Evolutionary conservation across 306 rosid species (phyloP), one percentile per base, ranked within the genome.

Genomic region (Phaseolus lunatus): DNA sequence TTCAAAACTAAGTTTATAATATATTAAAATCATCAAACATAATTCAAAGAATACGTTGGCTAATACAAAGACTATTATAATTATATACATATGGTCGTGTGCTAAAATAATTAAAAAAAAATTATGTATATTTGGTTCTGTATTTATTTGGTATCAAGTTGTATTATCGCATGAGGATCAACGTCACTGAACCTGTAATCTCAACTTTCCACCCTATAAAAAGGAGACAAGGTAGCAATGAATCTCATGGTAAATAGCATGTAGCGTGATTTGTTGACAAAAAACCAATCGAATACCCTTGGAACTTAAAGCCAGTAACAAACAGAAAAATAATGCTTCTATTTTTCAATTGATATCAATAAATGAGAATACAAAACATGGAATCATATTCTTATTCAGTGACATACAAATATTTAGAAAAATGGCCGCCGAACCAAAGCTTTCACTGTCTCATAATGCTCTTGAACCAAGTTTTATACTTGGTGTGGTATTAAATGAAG

Each of bases 311-410:
- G 49, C 41, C 12, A 68, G 56, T 18, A 67, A 33, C 15, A 41
- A 20, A 20, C 72, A 64, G 20, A 71, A 78, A 78, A 54, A 22
- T 48, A 18, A 31, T 59, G 54, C 39, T 66, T 79, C 39, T 22
- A 63, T 71, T 41, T 45, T 50, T 56, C 49, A 48, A 61, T 63
- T 58, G 54, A 66, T 31, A 66, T 79, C 59, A 76, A 85, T 70
- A 71, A 85, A 59, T 75, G 84, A 79, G 59, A 58, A 71, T 65
- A 23, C 20, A 16, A 66, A 23, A 61, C 64, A 68, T 9, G 73
- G 57, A 57, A 37, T 44, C 63, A 37, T 62, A 77, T 76, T 49
- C 81, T 64, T 56, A 2, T 62, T 72, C 75, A 22, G 33, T 56
- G 70, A 33, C 29, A 77, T 41, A 57, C 72, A 70, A 29, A 78